Evolutionary conservation across 2,329 filamentous ascomycete genomes (phyloP).

Genomic region (Hansfordia pulvinata): DNA sequence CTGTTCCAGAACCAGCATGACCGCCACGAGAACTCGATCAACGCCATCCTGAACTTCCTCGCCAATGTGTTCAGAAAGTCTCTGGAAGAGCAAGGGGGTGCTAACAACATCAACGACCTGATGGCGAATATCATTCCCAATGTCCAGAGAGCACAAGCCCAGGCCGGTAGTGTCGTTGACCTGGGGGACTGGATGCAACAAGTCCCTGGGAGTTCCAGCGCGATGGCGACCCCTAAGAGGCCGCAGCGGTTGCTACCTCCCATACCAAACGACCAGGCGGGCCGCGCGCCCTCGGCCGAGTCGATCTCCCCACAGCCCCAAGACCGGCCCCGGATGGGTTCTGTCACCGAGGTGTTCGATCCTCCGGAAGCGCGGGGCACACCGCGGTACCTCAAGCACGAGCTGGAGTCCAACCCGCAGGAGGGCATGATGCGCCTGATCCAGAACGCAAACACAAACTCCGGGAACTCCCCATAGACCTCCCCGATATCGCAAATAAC

Average conservation of each 20-base stretch:
- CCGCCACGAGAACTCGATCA: constrained; percentile 96
- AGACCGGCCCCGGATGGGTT: constrained; percentile 31
- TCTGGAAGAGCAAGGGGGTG: constrained; percentile 66
- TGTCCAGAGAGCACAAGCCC: constrained; percentile 27
- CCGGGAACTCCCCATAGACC: constrained; percentile 25
- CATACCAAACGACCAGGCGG: constrained; percentile 26
- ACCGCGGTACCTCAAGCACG: constrained; percentile 37
- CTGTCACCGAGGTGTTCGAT: constrained; percentile 49
- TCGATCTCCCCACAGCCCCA: constrained; percentile 16
- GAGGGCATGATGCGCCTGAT: constrained; percentile 54
- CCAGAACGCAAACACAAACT: constrained; percentile 46
- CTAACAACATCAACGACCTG: constrained; percentile 71
- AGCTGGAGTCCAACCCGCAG: constrained; percentile 42
- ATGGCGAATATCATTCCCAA: constrained; percentile 62
- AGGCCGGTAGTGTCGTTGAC: constrained; percentile 45
- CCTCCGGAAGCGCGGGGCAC: constrained; percentile 29
- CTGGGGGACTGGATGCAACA: constrained; percentile 43
- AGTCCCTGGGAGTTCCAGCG: constrained; percentile 22
- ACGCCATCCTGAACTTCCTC: constrained; percentile 93
- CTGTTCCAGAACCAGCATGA: constrained; percentile 87
- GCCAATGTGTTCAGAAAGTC: constrained; percentile 94
- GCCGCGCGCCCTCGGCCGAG: constrained; percentile 15
- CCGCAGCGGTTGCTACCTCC: constrained; percentile 39
- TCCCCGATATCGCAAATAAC: constrained; percentile 43
- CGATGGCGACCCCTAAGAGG: constrained; percentile 33